Evolutionary conservation across 176 grass and related monocot genomes (phyloP).

Genomic region (Carex scoparia): DNA sequence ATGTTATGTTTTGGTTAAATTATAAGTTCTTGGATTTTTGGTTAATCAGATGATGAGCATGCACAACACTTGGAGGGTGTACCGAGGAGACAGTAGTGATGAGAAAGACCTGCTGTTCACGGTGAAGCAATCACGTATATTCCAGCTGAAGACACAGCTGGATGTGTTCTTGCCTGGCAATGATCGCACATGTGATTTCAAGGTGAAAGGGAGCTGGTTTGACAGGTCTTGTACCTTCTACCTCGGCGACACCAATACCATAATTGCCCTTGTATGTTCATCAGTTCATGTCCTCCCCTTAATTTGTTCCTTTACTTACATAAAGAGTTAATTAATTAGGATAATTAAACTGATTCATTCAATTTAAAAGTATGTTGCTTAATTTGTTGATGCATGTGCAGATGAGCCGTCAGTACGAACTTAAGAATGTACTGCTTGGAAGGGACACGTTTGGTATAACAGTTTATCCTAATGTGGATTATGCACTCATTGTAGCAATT

Average conservation of each 20-base stretch:
- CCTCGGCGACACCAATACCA: constrained; percentile 33
- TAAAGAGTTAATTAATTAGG: not conserved
- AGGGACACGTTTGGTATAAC: constrained; percentile 53
- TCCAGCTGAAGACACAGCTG: constrained; percentile 58
- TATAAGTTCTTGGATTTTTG: too few species aligned
- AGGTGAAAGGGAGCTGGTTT: constrained; percentile 66
- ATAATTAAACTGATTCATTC: too few species aligned
- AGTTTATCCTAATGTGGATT: constrained; percentile 50
- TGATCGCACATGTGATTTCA: constrained; percentile 47
- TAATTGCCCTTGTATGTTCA: constrained; percentile 51
- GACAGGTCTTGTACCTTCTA: constrained; percentile 41
- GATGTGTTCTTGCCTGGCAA: constrained; percentile 65
- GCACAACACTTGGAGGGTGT: constrained; percentile 60
- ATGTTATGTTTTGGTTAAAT: too few species aligned
- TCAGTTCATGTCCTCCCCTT: not conserved
- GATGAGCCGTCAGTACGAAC: constrained; percentile 49
- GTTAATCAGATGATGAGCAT: constrained; percentile 35
- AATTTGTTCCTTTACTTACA: not conserved
- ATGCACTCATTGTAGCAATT: constrained; percentile 48
- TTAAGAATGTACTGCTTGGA: constrained; percentile 42
- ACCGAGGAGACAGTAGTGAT: constrained; percentile 50
- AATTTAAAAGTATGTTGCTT: too few species aligned
- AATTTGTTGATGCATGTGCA: constrained; percentile 14
- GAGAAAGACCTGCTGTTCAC: constrained; percentile 42
- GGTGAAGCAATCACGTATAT: constrained; percentile 39